A percentile compares a stretch with the other conserved stretches of the same genome.
Evolutionary conservation across 2,329 filamentous ascomycete genomes (phyloP).

Genomic region (Penicillium glabrum): DNA sequence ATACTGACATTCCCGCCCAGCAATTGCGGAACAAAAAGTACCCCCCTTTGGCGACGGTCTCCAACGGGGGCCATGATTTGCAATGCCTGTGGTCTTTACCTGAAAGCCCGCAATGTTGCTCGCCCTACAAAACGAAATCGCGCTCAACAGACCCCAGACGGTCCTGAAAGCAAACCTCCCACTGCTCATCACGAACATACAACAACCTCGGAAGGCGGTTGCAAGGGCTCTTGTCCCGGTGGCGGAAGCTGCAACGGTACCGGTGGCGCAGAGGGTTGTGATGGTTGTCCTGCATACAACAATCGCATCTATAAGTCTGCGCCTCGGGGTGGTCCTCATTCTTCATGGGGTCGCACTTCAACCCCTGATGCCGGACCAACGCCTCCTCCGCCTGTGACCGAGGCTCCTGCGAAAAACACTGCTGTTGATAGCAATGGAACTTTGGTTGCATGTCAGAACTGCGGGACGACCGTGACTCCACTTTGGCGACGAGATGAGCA

Average conservation of each 20-base stretch:
- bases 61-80: conserved; percentile 93
- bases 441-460: conserved; percentile 94
- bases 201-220: conserved; percentile 28
- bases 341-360: conserved; percentile 33
- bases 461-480: conserved; percentile 92
- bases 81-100: conserved; percentile 93
- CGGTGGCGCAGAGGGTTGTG: conserved; percentile 90
- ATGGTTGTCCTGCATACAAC: conserved; percentile 95
- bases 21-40: conserved; percentile 92
- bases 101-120: conserved; percentile 88
- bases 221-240: conserved; percentile 87
- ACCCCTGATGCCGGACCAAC: conserved; percentile 25
- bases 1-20: conserved; percentile 49
- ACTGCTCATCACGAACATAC: conserved; percentile 35
- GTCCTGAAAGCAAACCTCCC: conserved; percentile 20
- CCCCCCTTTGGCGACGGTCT: conserved; percentile 90
- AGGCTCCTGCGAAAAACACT: conserved; percentile 23
- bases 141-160: conserved; percentile 43
- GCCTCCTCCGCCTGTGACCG: conserved; percentile 21
- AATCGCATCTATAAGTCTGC: conserved; percentile 88
- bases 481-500: conserved; percentile 92
- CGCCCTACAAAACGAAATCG: conserved; percentile 89
- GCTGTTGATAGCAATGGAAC: conserved; percentile 44
- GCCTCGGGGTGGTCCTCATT: conserved; percentile 47
- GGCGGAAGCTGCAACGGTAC: conserved; percentile 95